Percentiles rank a stretch among this genome's conserved stretches.
These are phyloP conservation scores for Prunus dulcis DNA, from an alignment of 306 rosid species.

Conservation along the genomic window DNA sequence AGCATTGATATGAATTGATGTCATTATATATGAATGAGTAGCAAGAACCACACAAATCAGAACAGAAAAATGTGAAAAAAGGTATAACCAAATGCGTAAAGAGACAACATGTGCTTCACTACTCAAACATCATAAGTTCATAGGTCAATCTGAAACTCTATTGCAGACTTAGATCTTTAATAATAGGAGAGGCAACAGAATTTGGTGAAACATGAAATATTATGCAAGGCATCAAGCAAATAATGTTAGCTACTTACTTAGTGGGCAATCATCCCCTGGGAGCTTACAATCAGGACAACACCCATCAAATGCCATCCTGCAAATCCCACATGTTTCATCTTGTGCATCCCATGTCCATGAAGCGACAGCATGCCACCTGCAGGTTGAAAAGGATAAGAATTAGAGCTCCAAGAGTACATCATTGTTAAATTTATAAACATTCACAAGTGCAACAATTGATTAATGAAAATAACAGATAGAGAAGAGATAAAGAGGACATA, in stretches of 20 bases:
- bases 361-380: slow-evolving; percentile 87
- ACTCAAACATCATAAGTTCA: neutral
- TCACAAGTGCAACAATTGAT: neutral
- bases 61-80: neutral
- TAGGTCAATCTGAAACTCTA: too few relatives aligned
- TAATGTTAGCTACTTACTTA: slow-evolving; percentile 50
- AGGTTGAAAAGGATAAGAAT: slow-evolving; percentile 14
- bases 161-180: neutral
- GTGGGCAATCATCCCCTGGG: slow-evolving; percentile 90
- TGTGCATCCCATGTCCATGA: slow-evolving; percentile 98
- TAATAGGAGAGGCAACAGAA: neutral
- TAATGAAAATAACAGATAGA: slow-evolving; percentile 2
- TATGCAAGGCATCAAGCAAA: neutral
- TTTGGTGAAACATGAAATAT: neutral
- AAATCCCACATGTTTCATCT: slow-evolving; percentile 89
- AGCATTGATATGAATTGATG: neutral
- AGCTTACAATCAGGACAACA: slow-evolving; percentile 91
- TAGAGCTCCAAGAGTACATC: neutral
- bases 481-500: slow-evolving; percentile 33
- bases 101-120: neutral
- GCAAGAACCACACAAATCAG: neutral
- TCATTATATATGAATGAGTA: neutral
- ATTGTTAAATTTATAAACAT: neutral
- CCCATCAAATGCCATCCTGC: slow-evolving; percentile 97
- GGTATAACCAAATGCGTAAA: neutral